Evolutionary conservation across 2,329 filamentous ascomycete species (phyloP).

Genomic region (Orbilia ellipsospora): DNA sequence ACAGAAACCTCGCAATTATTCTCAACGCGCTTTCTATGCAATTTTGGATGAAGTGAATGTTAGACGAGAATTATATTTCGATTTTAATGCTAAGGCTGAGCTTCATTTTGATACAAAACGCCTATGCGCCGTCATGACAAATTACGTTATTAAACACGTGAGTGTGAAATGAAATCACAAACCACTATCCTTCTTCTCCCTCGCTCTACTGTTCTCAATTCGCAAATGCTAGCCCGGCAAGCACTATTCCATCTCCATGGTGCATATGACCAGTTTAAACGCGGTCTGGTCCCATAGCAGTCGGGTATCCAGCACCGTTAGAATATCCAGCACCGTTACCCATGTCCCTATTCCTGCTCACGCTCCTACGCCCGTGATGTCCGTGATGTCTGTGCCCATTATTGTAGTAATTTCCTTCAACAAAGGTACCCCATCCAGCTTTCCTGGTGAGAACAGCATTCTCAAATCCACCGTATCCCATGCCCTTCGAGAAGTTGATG

Average conservation of each 20-base stretch:
- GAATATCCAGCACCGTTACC: background rate
- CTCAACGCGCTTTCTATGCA: no score
- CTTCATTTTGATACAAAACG: no score
- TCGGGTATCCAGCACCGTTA: conserved; percentile 11
- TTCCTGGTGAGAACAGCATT: conserved; percentile 70
- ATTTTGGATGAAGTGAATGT: no score
- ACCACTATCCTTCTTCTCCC: background rate
- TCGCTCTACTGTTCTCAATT: background rate
- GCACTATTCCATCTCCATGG: background rate
- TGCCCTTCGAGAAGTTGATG: conserved; percentile 68
- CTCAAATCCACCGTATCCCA: conserved; percentile 65
- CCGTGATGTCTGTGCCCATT: conserved; percentile 21
- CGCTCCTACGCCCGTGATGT: conserved; percentile 24
- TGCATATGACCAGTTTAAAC: conserved; percentile 1
- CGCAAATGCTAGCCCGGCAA: background rate
- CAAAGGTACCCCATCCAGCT: conserved; percentile 69
- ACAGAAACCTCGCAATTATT: no score
- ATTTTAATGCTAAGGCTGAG: no score
- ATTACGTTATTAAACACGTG: no score
- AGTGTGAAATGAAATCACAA: no score
- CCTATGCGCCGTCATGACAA: no score
- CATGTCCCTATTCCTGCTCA: conserved; percentile 31
- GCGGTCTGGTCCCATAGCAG: conserved; percentile 15
- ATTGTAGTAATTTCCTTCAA: conserved; percentile 23
- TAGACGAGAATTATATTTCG: no score